Evolutionary conservation across 371 early-diverging fungal species (phyloP).

Genomic region (Rhizomucor miehei): DNA sequence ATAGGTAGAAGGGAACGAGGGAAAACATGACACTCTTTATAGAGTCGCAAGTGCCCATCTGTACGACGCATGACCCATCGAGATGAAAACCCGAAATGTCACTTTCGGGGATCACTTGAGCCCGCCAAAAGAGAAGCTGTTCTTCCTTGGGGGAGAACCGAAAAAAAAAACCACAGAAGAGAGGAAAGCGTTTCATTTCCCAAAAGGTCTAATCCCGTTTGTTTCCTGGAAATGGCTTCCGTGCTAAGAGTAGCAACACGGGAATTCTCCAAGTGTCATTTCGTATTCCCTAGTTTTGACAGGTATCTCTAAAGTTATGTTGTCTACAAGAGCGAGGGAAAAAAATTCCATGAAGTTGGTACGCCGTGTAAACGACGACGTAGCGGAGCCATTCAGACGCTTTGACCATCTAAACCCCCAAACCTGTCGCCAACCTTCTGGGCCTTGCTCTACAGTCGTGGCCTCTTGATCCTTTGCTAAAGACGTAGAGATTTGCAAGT

Average conservation of each 20-base stretch:
- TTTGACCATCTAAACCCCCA: too few relatives aligned
- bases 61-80: conserved; percentile 16
- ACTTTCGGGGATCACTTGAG: background rate
- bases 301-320: too few relatives aligned
- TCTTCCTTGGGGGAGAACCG: background rate
- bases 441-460: background rate
- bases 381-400: too few relatives aligned
- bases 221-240: too few relatives aligned
- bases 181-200: background rate
- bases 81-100: background rate
- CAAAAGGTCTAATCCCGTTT: background rate
- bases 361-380: too few relatives aligned
- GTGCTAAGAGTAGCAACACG: too few relatives aligned
- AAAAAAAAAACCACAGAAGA: too few relatives aligned
- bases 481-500: background rate
- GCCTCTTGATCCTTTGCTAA: background rate
- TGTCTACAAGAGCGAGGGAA: too few relatives aligned
- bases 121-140: background rate
- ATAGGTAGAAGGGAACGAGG: background rate
- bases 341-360: too few relatives aligned
- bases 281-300: too few relatives aligned
- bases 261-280: too few relatives aligned
- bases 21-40: conserved; percentile 7
- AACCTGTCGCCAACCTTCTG: background rate
- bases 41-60: conserved; percentile 10